phyloP scores from a whole-genome alignment of 345 rosid genomes.

The Cardamine chenopodiifolia region DNA sequence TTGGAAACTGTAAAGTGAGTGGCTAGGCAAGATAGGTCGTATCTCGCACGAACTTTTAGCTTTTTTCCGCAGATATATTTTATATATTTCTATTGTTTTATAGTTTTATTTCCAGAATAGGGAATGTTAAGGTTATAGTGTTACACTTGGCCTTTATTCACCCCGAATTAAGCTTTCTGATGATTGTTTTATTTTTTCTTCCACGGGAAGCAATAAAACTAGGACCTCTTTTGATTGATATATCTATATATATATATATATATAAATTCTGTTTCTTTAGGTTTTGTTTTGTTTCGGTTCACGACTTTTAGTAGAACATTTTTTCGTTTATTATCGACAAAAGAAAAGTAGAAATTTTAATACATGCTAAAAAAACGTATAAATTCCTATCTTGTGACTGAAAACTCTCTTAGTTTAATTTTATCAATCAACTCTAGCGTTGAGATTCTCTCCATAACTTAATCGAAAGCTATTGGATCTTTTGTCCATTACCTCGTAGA shows the following conservation, averaged over 20 bases:
- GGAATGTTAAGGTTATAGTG: conserved; percentile 41
- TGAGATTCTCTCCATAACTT: conserved; percentile 26
- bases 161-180: conserved; percentile 18
- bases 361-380: background rate
- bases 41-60: conserved; percentile 30
- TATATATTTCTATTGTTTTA: background rate
- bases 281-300: background rate
- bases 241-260: background rate
- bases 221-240: conserved; percentile 13
- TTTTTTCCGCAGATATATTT: background rate
- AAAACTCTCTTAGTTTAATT: background rate
- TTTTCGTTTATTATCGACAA: background rate
- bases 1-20: conserved; percentile 34
- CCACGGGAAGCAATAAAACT: conserved; percentile 25
- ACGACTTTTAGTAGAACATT: background rate
- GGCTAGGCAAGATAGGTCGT: conserved; percentile 27
- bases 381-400: no score
- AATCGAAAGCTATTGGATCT: conserved; percentile 15
- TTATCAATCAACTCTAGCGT: conserved; percentile 27
- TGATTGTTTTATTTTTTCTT: conserved; percentile 31
- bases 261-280: background rate
- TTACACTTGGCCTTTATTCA: conserved; percentile 34
- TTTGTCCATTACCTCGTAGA: conserved; percentile 32
- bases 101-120: conserved; percentile 31
- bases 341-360: background rate